These are phyloP conservation scores for Erythrophleum ivorense DNA, from an alignment of 331 rosid genomes.

Conservation along the genomic window DNA sequence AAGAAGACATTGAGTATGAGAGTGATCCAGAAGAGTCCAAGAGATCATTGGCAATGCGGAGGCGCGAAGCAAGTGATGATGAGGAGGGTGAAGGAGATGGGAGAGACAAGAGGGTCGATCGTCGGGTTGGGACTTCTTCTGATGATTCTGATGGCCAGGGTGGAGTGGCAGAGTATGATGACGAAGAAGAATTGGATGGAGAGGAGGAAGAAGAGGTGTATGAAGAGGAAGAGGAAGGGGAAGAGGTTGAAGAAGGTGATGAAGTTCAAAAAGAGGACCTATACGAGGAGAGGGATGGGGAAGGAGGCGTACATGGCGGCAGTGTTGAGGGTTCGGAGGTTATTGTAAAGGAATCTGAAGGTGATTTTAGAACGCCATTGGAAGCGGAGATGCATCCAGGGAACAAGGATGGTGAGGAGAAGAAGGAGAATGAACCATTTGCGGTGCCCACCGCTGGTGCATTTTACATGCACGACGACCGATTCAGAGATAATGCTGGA, in stretches of 20 bases:
- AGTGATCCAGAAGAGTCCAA: constrained; percentile 98
- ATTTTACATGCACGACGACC: constrained; percentile 93
- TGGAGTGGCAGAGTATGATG: constrained; percentile 90
- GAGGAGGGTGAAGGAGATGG: constrained; percentile 53
- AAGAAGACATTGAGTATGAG: constrained; percentile 71
- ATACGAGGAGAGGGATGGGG: constrained; percentile 46
- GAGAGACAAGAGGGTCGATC: constrained; percentile 52
- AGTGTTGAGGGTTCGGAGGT: constrained; percentile 41
- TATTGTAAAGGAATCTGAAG: constrained; percentile 46
- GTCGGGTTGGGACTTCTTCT: constrained; percentile 56
- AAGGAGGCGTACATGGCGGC: constrained; percentile 42
- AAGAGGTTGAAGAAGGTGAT: constrained; percentile 31
- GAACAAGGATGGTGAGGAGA: constrained; percentile 63
- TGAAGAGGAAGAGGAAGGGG: constrained; percentile 36
- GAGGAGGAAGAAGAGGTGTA: constrained; percentile 50
- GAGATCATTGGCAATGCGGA: constrained; percentile 81
- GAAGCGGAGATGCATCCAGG: constrained; percentile 51
- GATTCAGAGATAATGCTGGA: constrained; percentile 82
- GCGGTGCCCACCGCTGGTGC: constrained; percentile 98
- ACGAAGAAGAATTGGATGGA: constrained; percentile 55
- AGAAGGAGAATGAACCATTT: constrained; percentile 90
- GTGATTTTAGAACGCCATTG: constrained; percentile 45
- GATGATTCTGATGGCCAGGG: constrained; percentile 91
- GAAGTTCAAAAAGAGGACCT: constrained; percentile 41
- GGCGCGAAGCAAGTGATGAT: constrained; percentile 61